Percentiles rank a stretch among this genome's conserved stretches.
These are phyloP conservation scores for Colletotrichum sp. DNA, from an alignment of 2,329 filamentous ascomycete genomes.

Conservation along the genomic window DNA sequence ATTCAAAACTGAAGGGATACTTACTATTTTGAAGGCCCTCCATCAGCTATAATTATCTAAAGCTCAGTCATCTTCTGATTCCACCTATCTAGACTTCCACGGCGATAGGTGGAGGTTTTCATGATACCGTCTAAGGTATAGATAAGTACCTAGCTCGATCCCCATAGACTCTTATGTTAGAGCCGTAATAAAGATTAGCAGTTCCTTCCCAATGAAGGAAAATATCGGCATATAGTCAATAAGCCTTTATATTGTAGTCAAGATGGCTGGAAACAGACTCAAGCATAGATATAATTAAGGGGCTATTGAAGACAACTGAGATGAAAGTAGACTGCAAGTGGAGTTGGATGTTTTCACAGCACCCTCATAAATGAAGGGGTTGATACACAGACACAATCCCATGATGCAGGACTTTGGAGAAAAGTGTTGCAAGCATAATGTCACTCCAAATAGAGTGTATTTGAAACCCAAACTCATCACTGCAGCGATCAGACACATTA, in stretches of 20 bases:
- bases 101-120: too few species aligned
- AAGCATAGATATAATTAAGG: not conserved
- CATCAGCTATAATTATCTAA: too few species aligned
- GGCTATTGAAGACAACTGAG: not conserved
- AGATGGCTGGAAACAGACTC: not conserved
- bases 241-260: not conserved
- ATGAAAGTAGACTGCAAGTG: not conserved
- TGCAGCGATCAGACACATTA: not conserved
- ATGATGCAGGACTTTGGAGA: not conserved
- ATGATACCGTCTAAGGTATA: too few species aligned
- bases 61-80: too few species aligned
- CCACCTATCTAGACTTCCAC: too few species aligned
- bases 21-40: too few species aligned
- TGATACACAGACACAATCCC: not conserved
- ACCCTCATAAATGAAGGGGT: rapidly evolving
- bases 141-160: too few species aligned
- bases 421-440: not conserved
- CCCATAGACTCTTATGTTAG: not conserved
- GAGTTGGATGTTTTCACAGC: not conserved
- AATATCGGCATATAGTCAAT: not conserved
- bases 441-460: not conserved
- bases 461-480: not conserved
- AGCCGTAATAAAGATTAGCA: not conserved
- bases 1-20: too few species aligned
- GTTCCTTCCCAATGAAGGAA: not conserved